phyloP scores from a whole-genome alignment of 768 basidiomycete species.

The Suillus bovinus region DNA sequence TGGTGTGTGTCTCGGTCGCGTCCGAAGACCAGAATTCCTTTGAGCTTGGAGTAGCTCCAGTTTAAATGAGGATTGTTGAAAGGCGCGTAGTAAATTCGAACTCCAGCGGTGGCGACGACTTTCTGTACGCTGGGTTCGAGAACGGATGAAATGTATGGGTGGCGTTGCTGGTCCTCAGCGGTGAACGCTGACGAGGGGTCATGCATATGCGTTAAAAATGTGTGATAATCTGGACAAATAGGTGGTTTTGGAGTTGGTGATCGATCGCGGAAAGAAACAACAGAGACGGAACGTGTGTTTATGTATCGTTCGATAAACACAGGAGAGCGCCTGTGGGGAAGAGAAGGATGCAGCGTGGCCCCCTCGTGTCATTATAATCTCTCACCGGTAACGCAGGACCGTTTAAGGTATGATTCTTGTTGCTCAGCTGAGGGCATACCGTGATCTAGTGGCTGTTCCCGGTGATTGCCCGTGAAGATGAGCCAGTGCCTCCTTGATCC shows the following conservation, averaged over 20 bases:
- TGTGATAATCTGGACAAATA: slow-evolving; percentile 18
- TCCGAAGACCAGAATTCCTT: slow-evolving; percentile 60
- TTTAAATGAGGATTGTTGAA: slow-evolving; percentile 45
- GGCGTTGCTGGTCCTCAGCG: slow-evolving; percentile 38
- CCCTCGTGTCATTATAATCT: slow-evolving; percentile 32
- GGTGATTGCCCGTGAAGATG: not conserved
- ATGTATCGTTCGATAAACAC: slow-evolving; percentile 34
- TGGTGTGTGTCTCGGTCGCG: slow-evolving; percentile 30
- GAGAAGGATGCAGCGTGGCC: slow-evolving; percentile 35
- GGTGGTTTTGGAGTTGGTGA: slow-evolving; percentile 16
- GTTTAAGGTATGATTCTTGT: slow-evolving; percentile 26
- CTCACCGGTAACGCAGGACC: slow-evolving; percentile 31
- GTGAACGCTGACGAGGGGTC: slow-evolving; percentile 35
- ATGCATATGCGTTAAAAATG: slow-evolving; percentile 29
- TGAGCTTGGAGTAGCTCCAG: slow-evolving; percentile 63
- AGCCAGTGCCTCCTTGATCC: not conserved
- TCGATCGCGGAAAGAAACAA: slow-evolving; percentile 16
- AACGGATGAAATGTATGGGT: slow-evolving; percentile 39
- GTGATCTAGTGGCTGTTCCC: slow-evolving; percentile 16
- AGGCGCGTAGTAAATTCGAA: slow-evolving; percentile 63
- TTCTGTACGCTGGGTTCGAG: slow-evolving; percentile 43
- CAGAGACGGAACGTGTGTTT: slow-evolving; percentile 21
- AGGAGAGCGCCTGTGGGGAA: slow-evolving; percentile 21
- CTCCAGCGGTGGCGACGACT: slow-evolving; percentile 53
- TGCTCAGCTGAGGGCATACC: slow-evolving; percentile 30